Base-by-base conservation (phyloP, 1,139 yeast genomes). In the Scheffersomyces lignicola region DNA sequence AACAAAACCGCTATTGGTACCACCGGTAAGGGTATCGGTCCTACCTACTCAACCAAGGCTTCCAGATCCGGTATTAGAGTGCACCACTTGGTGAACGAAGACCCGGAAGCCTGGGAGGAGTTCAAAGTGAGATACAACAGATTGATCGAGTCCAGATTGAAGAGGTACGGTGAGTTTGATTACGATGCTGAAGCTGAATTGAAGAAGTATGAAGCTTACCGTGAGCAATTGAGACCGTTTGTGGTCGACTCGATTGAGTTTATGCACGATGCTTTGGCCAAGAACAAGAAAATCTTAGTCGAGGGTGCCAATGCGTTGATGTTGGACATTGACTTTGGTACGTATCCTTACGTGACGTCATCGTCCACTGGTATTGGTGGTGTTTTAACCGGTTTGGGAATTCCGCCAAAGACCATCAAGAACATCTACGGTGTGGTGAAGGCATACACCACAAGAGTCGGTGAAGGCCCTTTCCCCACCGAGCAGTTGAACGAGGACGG, bases 381-480 rank as follows among this genome's bases (percentile, higher is more conserved):
- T 64, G 98, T 92, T 37, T 73, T 90, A 55, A 92, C 98, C 30
- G 99, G 99, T 44, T 76, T 94, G 47, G 99, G 97, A 52, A 65
- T 92, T 41, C 97, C 98, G 23, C 98, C 98, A 49, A 78, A 69
- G 47, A 69, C 80, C 46, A 83, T 92, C 51, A 76, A 73, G 37
- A 83, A 88, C 58, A 73, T 89, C 32, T 88, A 83, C 58, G 99
- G 99, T 62, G 98, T 92, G 29, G 97, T 90, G 37, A 92, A 92
- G 72, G 98, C 98, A 31, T 92, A 92, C 65, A 94, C 98, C 33
- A 92, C 98, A 28, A 82, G 99, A 66, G 99, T 92, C 39, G 99
- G 99, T 54, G 97, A 89, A 56, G 99, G 99, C 44, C 98, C 99
- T 24, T 92, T 92, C 85, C 97, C 99, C 44, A 83, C 97, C 39